phyloP scores from a whole-genome alignment of 352 stramenopile species.

The Globisporangium solare region DNA sequence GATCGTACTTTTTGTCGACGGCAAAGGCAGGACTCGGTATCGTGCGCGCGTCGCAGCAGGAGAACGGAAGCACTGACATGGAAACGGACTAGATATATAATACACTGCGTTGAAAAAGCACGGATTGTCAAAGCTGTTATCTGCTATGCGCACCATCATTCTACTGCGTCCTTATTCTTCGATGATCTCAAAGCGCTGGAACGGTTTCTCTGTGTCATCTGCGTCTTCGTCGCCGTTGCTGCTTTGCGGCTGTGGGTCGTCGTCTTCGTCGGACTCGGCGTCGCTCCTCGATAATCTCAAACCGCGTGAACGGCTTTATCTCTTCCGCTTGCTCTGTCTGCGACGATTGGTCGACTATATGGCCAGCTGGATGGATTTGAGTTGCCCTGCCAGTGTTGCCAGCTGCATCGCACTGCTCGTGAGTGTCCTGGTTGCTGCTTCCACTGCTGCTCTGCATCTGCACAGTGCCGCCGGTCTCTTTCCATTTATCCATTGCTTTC shows the following conservation, averaged over 20 bases:
- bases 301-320: constrained; percentile 42
- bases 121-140: background rate
- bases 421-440: constrained; percentile 20
- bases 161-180: constrained; percentile 28
- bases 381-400: constrained; percentile 4
- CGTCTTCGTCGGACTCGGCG: constrained; percentile 12
- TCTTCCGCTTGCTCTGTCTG: background rate
- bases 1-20: constrained; percentile 82
- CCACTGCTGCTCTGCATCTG: background rate
- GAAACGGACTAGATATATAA: constrained; percentile 37
- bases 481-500: constrained; percentile 64
- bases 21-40: constrained; percentile 66
- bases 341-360: background rate
- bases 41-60: constrained; percentile 31
- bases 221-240: constrained; percentile 8
- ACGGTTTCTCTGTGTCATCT: constrained; percentile 15
- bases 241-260: constrained; percentile 1
- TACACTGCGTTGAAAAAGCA: too few species aligned
- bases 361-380: too few species aligned
- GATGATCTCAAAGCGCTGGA: constrained; percentile 51
- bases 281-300: constrained; percentile 67
- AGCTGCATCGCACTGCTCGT: constrained; percentile 4
- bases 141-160: background rate
- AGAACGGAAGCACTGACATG: constrained; percentile 32
- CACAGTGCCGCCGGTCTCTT: constrained; percentile 51